phyloP scores from a whole-genome alignment of 805 yeast species.

The Ogataea glucozyma region DNA sequence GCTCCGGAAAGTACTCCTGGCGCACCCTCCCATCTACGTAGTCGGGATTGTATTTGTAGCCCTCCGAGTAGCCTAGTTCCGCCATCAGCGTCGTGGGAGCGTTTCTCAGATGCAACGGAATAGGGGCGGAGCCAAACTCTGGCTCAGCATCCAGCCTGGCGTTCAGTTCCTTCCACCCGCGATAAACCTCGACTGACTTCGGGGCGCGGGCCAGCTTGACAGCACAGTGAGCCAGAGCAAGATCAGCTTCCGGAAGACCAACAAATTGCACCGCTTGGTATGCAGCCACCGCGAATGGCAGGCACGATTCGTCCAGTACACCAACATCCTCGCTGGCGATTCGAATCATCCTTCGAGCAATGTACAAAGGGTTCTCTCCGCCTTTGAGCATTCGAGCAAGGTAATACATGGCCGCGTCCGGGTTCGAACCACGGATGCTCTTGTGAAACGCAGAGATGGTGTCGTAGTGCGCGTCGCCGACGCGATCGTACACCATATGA shows the following conservation, averaged over 20 bases:
- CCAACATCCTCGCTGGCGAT: slow-evolving; percentile 97
- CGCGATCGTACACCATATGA: slow-evolving; percentile 71
- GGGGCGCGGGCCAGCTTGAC: slow-evolving; percentile 84
- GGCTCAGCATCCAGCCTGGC: slow-evolving; percentile 57
- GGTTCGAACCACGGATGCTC: slow-evolving; percentile 83
- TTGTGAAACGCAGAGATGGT: slow-evolving; percentile 95
- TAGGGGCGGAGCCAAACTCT: slow-evolving; percentile 57
- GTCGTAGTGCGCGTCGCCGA: slow-evolving; percentile 93
- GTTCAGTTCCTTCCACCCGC: slow-evolving; percentile 75
- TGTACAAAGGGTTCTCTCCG: slow-evolving; percentile 91
- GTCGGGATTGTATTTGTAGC: slow-evolving; percentile 87
- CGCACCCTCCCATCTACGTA: slow-evolving; percentile 67
- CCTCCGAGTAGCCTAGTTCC: slow-evolving; percentile 80
- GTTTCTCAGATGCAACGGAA: slow-evolving; percentile 83
- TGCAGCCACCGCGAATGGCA: slow-evolving; percentile 85
- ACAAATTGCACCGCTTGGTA: slow-evolving; percentile 85
- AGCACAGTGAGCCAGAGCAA: slow-evolving; percentile 87
- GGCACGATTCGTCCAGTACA: slow-evolving; percentile 72
- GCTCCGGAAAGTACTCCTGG: slow-evolving; percentile 77
- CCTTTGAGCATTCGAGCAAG: slow-evolving; percentile 85
- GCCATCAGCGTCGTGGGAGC: slow-evolving; percentile 94
- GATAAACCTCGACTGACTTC: slow-evolving; percentile 82
- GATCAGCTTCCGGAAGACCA: slow-evolving; percentile 94
- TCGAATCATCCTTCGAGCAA: slow-evolving; percentile 87
- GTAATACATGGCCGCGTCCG: slow-evolving; percentile 88